Evolutionary conservation across 2,329 filamentous ascomycete genomes (phyloP).

Genomic region (Aspergillus unguis): DNA sequence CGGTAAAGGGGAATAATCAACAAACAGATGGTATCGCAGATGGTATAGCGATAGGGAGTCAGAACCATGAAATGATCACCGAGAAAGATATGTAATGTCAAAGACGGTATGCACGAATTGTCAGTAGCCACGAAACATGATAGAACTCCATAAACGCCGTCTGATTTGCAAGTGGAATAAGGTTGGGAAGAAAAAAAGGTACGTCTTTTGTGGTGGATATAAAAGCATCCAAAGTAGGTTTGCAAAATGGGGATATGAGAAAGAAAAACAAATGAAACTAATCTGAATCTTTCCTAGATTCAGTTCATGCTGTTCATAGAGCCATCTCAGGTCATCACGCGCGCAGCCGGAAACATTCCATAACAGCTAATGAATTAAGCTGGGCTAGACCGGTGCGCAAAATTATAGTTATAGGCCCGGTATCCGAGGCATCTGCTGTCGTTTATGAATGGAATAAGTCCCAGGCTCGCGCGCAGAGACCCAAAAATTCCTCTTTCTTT

Average conservation of each 20-base stretch:
- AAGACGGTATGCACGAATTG: slow-evolving; percentile 14
- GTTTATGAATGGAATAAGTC: slow-evolving; percentile 89
- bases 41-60: slow-evolving; percentile 20
- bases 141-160: slow-evolving; percentile 13
- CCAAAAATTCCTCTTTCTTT: slow-evolving; percentile 91
- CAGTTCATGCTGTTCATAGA: slow-evolving; percentile 20
- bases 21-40: slow-evolving; percentile 21
- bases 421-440: background rate
- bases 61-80: slow-evolving; percentile 11
- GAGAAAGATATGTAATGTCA: slow-evolving; percentile 4
- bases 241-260: slow-evolving; percentile 9
- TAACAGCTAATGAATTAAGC: background rate
- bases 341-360: background rate
- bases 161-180: background rate
- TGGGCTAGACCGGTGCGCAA: background rate
- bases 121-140: slow-evolving; percentile 7
- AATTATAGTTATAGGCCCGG: background rate
- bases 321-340: slow-evolving; percentile 17
- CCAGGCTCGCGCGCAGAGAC: slow-evolving; percentile 85
- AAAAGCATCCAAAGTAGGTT: slow-evolving; percentile 4
- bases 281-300: slow-evolving; percentile 2
- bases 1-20: slow-evolving; percentile 15
- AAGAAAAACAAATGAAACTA: slow-evolving; percentile 5
- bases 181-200: background rate
- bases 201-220: slow-evolving; percentile 8